Percentiles rank a stretch among this genome's conserved stretches.
These are phyloP conservation scores for Magnusiomyces tetraspermus DNA, from an alignment of 1,139 yeast species.

Conservation along the genomic window DNA sequence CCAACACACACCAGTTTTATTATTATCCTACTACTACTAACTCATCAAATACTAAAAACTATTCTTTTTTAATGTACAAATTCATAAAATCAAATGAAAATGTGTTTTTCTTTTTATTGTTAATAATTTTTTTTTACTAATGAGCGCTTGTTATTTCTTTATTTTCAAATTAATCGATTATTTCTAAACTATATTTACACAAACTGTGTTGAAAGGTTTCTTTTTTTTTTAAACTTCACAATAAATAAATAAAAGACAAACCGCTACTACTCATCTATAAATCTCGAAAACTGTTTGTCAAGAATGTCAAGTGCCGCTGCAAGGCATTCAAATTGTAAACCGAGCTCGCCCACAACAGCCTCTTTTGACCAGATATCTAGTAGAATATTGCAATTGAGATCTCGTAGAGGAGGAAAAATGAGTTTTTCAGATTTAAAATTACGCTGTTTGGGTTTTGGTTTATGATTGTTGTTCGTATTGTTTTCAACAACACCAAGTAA, in stretches of 20 bases:
- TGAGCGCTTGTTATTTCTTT: neutral
- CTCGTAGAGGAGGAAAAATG: conserved; percentile 20
- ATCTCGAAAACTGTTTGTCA: conserved; percentile 7
- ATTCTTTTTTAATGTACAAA: neutral
- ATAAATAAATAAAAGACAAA: too few relatives aligned
- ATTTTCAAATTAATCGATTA: neutral
- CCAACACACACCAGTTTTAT: neutral
- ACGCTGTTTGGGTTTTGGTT: too few relatives aligned
- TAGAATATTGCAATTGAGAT: conserved; percentile 25
- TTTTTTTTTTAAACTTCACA: neutral
- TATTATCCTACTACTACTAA: neutral
- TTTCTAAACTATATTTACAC: too few relatives aligned
- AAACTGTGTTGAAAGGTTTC: too few relatives aligned
- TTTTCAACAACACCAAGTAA: too few relatives aligned
- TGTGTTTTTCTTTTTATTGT: neutral
- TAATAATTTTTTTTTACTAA: too few relatives aligned
- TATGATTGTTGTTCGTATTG: too few relatives aligned
- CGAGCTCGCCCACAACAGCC: conserved; percentile 25
- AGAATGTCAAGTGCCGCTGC: conserved; percentile 23
- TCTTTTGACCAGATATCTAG: conserved; percentile 28
- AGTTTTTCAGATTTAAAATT: neutral
- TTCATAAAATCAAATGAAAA: neutral
- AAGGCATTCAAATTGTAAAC: conserved; percentile 23
- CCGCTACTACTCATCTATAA: neutral
- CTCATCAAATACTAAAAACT: neutral